Evolutionary conservation across 2,329 filamentous ascomycete genomes (phyloP).

Genomic region (Penicillium sp.): DNA sequence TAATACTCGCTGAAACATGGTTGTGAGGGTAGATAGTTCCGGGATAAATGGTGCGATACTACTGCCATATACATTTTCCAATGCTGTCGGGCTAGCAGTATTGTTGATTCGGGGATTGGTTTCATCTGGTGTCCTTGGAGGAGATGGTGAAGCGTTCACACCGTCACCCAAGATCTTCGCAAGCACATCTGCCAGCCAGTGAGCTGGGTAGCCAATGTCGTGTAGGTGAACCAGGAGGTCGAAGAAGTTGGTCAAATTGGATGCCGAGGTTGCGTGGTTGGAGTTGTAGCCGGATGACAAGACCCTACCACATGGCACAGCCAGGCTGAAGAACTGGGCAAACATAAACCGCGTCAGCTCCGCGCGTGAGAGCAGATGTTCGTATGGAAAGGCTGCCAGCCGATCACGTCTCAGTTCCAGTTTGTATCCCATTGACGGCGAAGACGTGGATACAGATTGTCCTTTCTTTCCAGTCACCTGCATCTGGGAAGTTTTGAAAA

Average conservation of each 20-base stretch:
- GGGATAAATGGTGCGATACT: slow-evolving; percentile 7
- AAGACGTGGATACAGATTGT: background rate
- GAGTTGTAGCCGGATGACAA: background rate
- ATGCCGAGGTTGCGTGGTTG: background rate
- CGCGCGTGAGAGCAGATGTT: slow-evolving; percentile 7
- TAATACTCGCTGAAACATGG: slow-evolving; percentile 13
- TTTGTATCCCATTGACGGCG: background rate
- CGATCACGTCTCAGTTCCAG: slow-evolving; percentile 8
- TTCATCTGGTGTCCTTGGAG: slow-evolving; percentile 10
- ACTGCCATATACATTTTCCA: background rate
- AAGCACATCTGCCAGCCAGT: slow-evolving; percentile 15
- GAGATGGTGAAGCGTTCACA: slow-evolving; percentile 4
- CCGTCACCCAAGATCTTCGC: slow-evolving; percentile 10
- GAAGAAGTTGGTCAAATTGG: slow-evolving; percentile 13
- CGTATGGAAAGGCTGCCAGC: slow-evolving; percentile 8
- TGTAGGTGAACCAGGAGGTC: slow-evolving; percentile 13
- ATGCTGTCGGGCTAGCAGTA: background rate
- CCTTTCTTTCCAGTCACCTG: background rate
- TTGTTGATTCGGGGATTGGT: background rate
- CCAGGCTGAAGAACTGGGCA: slow-evolving; percentile 7
- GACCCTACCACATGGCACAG: background rate
- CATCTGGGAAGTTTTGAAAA: slow-evolving; percentile 9
- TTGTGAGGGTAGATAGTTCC: slow-evolving; percentile 8
- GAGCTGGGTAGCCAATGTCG: slow-evolving; percentile 13
- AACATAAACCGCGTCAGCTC: slow-evolving; percentile 11